A percentile compares a stretch with the other conserved stretches of the same genome.
Evolutionary conservation across 331 rosid genomes (phyloP).

Genomic region (Malus hybrid): DNA sequence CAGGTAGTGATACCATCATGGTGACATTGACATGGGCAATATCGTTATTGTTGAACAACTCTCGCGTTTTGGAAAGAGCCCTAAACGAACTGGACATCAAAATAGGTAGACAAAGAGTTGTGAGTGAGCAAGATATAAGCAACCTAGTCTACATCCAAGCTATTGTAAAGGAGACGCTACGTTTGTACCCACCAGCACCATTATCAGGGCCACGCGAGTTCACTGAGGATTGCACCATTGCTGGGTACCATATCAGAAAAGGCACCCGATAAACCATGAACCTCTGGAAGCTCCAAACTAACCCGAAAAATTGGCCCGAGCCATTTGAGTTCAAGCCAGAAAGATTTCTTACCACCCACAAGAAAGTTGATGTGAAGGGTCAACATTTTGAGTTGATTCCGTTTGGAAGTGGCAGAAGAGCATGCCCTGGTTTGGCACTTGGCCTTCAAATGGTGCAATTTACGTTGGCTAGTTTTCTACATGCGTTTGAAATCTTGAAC

Average conservation of each 20-base stretch:
- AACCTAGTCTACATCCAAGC: conserved; percentile 23
- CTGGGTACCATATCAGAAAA: conserved; percentile 16
- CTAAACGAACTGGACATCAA: conserved; percentile 25
- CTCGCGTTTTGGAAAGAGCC: not conserved
- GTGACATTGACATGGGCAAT: conserved; percentile 37
- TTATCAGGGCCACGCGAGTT: conserved; percentile 15
- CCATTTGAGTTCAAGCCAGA: conserved; percentile 34
- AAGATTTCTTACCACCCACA: conserved; percentile 24
- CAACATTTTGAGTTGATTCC: conserved; percentile 16
- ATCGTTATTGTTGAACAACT: conserved; percentile 30
- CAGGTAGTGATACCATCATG: conserved; percentile 24
- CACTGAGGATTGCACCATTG: conserved; percentile 28
- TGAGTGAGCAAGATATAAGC: conserved; percentile 12
- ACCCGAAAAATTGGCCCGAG: conserved; percentile 17
- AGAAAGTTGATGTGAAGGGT: conserved; percentile 9
- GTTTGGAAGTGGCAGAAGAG: conserved; percentile 21
- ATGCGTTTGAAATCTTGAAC: conserved; percentile 2
- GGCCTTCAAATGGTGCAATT: conserved; percentile 6
- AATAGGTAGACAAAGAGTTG: conserved; percentile 22
- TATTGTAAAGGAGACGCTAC: conserved; percentile 23
- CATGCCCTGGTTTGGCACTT: conserved; percentile 4
- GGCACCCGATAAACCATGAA: conserved; percentile 35
- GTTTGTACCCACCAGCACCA: conserved; percentile 25
- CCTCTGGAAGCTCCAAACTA: conserved; percentile 32
- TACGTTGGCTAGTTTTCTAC: conserved; percentile 11